phyloP scores from a whole-genome alignment of 2,329 filamentous ascomycete genomes.

The Colletotrichum cereale region DNA sequence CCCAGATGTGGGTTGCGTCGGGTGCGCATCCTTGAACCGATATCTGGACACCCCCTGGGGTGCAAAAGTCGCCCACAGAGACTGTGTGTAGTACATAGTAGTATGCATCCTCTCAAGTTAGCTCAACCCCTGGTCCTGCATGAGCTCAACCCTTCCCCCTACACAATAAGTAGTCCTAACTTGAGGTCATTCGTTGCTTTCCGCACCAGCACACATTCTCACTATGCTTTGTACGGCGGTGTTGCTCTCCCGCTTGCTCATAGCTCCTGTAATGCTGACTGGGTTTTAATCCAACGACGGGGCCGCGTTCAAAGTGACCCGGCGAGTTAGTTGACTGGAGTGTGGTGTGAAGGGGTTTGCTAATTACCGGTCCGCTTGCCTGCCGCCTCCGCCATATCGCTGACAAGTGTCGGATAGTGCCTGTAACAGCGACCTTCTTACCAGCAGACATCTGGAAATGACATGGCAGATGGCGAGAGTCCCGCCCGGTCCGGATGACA shows the following conservation, averaged over 20 bases:
- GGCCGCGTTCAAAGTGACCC: neutral
- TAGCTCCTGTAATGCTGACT: constrained; percentile 6
- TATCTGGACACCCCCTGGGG: constrained; percentile 1
- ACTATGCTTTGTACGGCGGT: constrained; percentile 6
- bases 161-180: neutral
- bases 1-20: constrained; percentile 13
- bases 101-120: constrained; percentile 17
- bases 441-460: constrained; percentile 1
- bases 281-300: neutral
- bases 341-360: neutral
- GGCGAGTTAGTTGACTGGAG: neutral
- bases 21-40: constrained; percentile 6
- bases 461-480: constrained; percentile 19
- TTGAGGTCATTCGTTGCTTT: constrained; percentile 15
- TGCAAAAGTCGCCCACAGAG: neutral
- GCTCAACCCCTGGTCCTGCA: constrained; percentile 22
- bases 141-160: constrained; percentile 21
- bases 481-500: constrained; percentile 13
- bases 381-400: neutral
- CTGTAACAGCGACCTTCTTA: neutral
- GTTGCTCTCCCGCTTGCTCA: constrained; percentile 25
- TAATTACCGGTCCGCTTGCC: constrained; percentile 11
- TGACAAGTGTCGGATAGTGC: neutral
- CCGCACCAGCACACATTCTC: neutral
- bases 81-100: too few relatives aligned